phyloP scores from a whole-genome alignment of 2,329 filamentous ascomycete genomes.

The Lasiodiplodia sp. region DNA sequence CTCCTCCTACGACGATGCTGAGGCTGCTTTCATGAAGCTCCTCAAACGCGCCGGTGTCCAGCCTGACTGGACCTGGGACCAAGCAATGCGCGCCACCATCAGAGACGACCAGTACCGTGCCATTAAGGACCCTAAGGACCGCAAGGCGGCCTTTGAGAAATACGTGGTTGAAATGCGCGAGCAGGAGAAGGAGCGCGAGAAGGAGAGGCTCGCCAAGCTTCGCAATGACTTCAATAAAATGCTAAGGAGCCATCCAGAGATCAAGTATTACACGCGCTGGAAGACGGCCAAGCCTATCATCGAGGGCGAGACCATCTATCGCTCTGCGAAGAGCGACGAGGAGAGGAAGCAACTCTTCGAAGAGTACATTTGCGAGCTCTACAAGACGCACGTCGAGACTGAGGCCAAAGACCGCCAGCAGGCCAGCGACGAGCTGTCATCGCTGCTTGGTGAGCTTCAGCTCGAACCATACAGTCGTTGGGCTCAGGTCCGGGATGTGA shows the following conservation, averaged over 20 bases:
- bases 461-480: slow-evolving; percentile 94
- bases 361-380: slow-evolving; percentile 87
- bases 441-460: slow-evolving; percentile 78
- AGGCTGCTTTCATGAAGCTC: slow-evolving; percentile 90
- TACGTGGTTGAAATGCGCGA: slow-evolving; percentile 88
- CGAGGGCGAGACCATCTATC: slow-evolving; percentile 93
- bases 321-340: slow-evolving; percentile 84
- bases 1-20: slow-evolving; percentile 79
- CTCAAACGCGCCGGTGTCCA: slow-evolving; percentile 85
- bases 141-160: slow-evolving; percentile 91
- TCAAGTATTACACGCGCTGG: slow-evolving; percentile 96
- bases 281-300: slow-evolving; percentile 94
- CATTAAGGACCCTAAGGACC: slow-evolving; percentile 89
- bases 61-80: slow-evolving; percentile 91
- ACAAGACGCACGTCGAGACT: slow-evolving; percentile 78
- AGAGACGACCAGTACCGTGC: slow-evolving; percentile 93
- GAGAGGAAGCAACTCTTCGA: slow-evolving; percentile 92
- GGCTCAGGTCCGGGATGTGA: slow-evolving; percentile 84
- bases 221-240: slow-evolving; percentile 94
- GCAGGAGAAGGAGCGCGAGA: slow-evolving; percentile 93
- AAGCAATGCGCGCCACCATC: slow-evolving; percentile 83
- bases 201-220: slow-evolving; percentile 90
- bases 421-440: slow-evolving; percentile 83
- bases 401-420: slow-evolving; percentile 76
- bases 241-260: slow-evolving; percentile 95